phyloP scores from a whole-genome alignment of 352 stramenopile genomes.

The Phytophthora rubi region DNA sequence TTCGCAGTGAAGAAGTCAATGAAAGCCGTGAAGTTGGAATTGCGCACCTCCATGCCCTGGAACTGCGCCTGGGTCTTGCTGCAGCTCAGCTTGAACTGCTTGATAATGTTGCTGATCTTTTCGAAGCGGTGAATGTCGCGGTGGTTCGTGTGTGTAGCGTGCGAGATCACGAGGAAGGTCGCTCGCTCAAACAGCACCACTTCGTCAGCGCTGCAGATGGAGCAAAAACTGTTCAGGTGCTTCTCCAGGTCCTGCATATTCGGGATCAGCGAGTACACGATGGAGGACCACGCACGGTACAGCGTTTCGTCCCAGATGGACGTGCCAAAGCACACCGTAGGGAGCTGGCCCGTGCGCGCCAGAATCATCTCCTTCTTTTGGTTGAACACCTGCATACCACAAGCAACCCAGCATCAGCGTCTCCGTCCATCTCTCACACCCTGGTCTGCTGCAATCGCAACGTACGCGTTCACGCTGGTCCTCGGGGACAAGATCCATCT shows the following conservation, averaged over 20 bases:
- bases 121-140: constrained; percentile 98
- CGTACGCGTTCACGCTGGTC: constrained; percentile 80
- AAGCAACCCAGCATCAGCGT: background rate
- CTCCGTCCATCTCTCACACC: background rate
- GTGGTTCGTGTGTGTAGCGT: constrained; percentile 92
- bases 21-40: constrained; percentile 98
- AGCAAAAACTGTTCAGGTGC: constrained; percentile 97
- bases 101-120: constrained; percentile 99
- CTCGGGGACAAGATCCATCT: constrained; percentile 98
- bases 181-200: constrained; percentile 98
- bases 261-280: constrained; percentile 99
- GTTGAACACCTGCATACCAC: constrained; percentile 87
- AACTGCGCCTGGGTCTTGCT: constrained; percentile 98
- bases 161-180: constrained; percentile 99
- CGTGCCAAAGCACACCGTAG: constrained; percentile 95
- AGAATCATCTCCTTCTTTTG: constrained; percentile 95
- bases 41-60: constrained; percentile 96
- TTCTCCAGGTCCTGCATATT: constrained; percentile 97
- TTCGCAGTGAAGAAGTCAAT: constrained; percentile 99
- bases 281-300: constrained; percentile 98
- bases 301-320: constrained; percentile 99
- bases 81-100: constrained; percentile 99
- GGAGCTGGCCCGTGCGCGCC: constrained; percentile 87
- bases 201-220: constrained; percentile 96
- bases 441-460: constrained; percentile 11